Evolutionary conservation across 768 basidiomycete species (phyloP).

Genomic region (Leccinum sublutescens): DNA sequence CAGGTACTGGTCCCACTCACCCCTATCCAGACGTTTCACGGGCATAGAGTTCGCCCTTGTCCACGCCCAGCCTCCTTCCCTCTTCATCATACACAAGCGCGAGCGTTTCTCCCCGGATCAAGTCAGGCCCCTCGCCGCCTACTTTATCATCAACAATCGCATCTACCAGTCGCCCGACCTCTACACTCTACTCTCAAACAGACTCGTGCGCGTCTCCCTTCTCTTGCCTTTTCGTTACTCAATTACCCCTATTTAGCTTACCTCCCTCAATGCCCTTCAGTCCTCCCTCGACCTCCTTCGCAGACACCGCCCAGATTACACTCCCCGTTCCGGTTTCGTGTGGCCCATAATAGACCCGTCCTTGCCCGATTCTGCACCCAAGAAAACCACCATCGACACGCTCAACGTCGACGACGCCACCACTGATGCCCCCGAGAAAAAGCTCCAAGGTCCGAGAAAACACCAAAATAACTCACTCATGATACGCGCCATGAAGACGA

Average conservation of each 20-base stretch:
- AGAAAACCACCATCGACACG: slow-evolving; percentile 37
- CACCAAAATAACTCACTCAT: slow-evolving; percentile 69
- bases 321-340: slow-evolving; percentile 77
- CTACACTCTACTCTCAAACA: slow-evolving; percentile 80
- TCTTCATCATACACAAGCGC: slow-evolving; percentile 90
- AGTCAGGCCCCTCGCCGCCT: slow-evolving; percentile 76
- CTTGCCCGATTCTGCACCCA: slow-evolving; percentile 38
- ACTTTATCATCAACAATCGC: slow-evolving; percentile 86
- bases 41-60: slow-evolving; percentile 87
- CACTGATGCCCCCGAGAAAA: slow-evolving; percentile 20
- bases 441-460: slow-evolving; percentile 42
- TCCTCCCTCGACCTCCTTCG: slow-evolving; percentile 74
- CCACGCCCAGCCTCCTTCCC: slow-evolving; percentile 71
- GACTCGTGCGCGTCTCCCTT: slow-evolving; percentile 54
- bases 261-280: slow-evolving; percentile 69
- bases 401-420: slow-evolving; percentile 24
- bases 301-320: slow-evolving; percentile 74
- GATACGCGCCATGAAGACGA: slow-evolving; percentile 76
- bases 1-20: slow-evolving; percentile 2
- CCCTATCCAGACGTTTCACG: slow-evolving; percentile 64
- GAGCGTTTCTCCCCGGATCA: slow-evolving; percentile 81
- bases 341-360: slow-evolving; percentile 78
- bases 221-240: not conserved
- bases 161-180: slow-evolving; percentile 88
- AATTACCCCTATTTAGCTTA: slow-evolving; percentile 44